Evolutionary conservation across 1,139 yeast species (phyloP), one percentile per base, ranked within the genome.

Genomic region (Spencermartinsiella ligniputridi): DNA sequence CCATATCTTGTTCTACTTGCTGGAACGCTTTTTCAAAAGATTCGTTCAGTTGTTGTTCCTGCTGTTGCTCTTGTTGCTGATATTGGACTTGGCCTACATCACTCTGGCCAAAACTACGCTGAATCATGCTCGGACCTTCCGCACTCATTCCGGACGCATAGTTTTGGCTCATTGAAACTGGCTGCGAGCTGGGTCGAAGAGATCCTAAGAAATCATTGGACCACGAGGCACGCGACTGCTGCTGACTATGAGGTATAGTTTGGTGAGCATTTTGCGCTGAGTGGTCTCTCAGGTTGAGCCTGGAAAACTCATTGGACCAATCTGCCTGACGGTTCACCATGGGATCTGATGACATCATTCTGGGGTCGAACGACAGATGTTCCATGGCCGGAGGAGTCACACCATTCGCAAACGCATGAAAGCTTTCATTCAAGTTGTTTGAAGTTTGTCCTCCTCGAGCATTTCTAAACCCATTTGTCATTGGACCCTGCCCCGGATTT

Each of bases 1-100:
- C 32, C 15, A 27, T 27, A n/a, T 11, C 32, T 32, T 40, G 27
- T 42, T 61, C 62, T 3, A 60, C 52, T 21, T 55, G 52, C 16
- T 50, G 57, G 47, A 61, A 61, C 2, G 62, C 64, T 20, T 47
- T 52, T 37, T 56, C 61, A 46, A 61, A 61, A 12, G 56, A 50
- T 22, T 42, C 42, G 15, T 49, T 42, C 37, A 52, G 45, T 33
- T 53, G 49, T 33, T 51, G 49, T 29, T 50, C 51, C 18, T 40
- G 9, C 20, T 5, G 11, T 11, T 25, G 12, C 6, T 11, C 11
- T 6, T 11, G 6, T 5, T 6, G 15, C 15, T 27, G 15, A 22
- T 22, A 22, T n/a, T n/a, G n/a, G 11, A 6, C 25, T 11, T 22
- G 25, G 5, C 15, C 32, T 9, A n/a, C 32, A 27, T n/a, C 32